Conservation (phyloP, 2,329 filamentous ascomycete species). For the Neoarthrinium moseri region DNA sequence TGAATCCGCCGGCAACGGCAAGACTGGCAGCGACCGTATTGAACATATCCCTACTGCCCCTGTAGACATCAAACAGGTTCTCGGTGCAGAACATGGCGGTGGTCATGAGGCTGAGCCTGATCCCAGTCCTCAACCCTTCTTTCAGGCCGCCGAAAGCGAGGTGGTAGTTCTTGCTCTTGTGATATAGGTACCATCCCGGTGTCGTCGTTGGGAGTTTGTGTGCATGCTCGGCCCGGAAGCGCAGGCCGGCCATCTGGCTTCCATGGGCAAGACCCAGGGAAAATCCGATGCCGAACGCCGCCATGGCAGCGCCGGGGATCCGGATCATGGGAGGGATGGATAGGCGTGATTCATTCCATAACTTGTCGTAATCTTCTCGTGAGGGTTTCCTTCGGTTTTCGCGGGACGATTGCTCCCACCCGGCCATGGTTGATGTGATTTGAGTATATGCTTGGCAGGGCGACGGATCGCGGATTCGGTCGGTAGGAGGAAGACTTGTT, state of each 20-base stretch:
- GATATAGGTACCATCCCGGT: constrained; percentile 95
- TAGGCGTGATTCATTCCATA: constrained; percentile 44
- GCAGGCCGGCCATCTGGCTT: constrained; percentile 70
- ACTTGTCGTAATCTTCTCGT: constrained; percentile 30
- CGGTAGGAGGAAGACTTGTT: too few species aligned
- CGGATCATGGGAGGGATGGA: constrained; percentile 65
- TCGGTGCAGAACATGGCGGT: constrained; percentile 78
- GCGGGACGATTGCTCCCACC: too few species aligned
- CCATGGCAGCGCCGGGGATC: constrained; percentile 61
- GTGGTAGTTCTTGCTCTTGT: constrained; percentile 96
- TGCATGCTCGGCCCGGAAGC: constrained; percentile 93
- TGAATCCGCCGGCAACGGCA: constrained; percentile 83
- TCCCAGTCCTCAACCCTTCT: constrained; percentile 75
- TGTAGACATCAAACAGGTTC: constrained; percentile 76
- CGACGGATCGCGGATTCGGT: too few species aligned
- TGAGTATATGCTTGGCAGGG: too few species aligned
- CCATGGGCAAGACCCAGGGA: constrained; percentile 71
- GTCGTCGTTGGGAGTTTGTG: constrained; percentile 84
- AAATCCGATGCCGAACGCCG: constrained; percentile 68
- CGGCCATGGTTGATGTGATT: too few species aligned
- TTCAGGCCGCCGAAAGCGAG: constrained; percentile 73
- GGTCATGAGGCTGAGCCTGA: constrained; percentile 69
- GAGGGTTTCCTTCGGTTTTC: constrained; percentile 11
- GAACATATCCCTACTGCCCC: constrained; percentile 69
- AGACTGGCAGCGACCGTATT: constrained; percentile 82